Base-by-base conservation (phyloP, 1,284 basidiomycete genomes). In the Athelia sp. region DNA sequence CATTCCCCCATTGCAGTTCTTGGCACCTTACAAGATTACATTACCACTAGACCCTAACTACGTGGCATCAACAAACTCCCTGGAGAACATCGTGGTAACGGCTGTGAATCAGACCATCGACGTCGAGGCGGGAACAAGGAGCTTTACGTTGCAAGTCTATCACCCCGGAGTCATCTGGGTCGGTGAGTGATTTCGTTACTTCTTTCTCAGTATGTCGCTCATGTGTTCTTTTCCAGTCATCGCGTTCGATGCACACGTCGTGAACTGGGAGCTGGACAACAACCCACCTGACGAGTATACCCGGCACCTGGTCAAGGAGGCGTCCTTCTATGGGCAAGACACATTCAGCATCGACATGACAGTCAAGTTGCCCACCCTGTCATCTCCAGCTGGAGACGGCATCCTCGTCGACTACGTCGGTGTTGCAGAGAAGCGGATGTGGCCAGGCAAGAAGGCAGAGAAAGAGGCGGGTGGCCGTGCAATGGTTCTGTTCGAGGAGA, bases 231-330 rank as follows among this genome's bases (percentile, higher is more conserved):
- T 46, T 54, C 50, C 62, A 80, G 93, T 91, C 1, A 79, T 99
- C 48, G 90, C 93, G 0, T 98, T 99, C 60, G 88, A 95, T 49
- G 95, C 93, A 0, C 88, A 97, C 54, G 90, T 99, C 6, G 65
- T 95, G 15, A 70, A 79, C 49, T 98, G 96, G 96, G 87, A 79
- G 26, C 73, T 93, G 35, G 87, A 91, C 59, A 72, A 84, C 54
- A 77, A 80, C 50, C 87, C 90, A 0, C 90, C 92, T 0, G 66
- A 79, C 43, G 81, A 84, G 52, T 74, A 79, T 57, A 79, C 79
- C n/a, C 77, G 93, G 6, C 96, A 98, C 64, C 90, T 94, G 60
- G 81, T 98, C 68, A 98, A 96, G 65, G 90, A 93, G 64, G 90
- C 81, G 0, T 91, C 90, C 3, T 90, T 89, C 64, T 87, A 90